Conservation (phyloP, 352 stramenopile species). For the Globisporangium solare region DNA sequence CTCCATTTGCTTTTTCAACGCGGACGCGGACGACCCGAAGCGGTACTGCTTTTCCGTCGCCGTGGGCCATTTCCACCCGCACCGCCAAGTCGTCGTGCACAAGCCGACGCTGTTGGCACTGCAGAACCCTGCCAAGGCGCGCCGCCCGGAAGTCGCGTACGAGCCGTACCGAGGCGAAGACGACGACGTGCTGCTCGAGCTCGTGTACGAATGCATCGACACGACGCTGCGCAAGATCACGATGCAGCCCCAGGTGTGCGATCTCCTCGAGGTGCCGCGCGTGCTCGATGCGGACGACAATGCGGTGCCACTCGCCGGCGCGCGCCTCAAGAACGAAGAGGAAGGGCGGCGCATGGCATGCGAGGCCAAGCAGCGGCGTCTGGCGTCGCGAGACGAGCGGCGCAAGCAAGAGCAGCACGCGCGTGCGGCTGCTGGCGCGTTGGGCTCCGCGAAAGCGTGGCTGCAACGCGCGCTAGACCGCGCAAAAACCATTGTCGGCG, state of each 20-base stretch:
- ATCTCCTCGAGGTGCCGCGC: slow-evolving; percentile 40
- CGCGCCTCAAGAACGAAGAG: slow-evolving; percentile 36
- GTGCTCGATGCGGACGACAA: slow-evolving; percentile 7
- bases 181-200: slow-evolving; percentile 46
- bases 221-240: slow-evolving; percentile 42
- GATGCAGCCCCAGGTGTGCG: slow-evolving; percentile 38
- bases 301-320: slow-evolving; percentile 3
- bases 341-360: slow-evolving; percentile 62
- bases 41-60: slow-evolving; percentile 67
- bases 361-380: slow-evolving; percentile 50
- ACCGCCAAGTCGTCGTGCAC: slow-evolving; percentile 42
- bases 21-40: slow-evolving; percentile 37
- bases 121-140: slow-evolving; percentile 22
- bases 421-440: slow-evolving; percentile 13
- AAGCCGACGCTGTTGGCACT: slow-evolving; percentile 29
- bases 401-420: slow-evolving; percentile 17
- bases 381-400: slow-evolving; percentile 24
- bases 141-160: slow-evolving; percentile 32
- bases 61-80: slow-evolving; percentile 45
- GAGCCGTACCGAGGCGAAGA: slow-evolving; percentile 41
- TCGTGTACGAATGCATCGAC: slow-evolving; percentile 52
- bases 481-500: slow-evolving; percentile 28
- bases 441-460: slow-evolving; percentile 11
- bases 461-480: slow-evolving; percentile 12
- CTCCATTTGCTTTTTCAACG: slow-evolving; percentile 66